phyloP scores from a whole-genome alignment of 164 flowering plant genomes.

The Buxus sempervirens region DNA sequence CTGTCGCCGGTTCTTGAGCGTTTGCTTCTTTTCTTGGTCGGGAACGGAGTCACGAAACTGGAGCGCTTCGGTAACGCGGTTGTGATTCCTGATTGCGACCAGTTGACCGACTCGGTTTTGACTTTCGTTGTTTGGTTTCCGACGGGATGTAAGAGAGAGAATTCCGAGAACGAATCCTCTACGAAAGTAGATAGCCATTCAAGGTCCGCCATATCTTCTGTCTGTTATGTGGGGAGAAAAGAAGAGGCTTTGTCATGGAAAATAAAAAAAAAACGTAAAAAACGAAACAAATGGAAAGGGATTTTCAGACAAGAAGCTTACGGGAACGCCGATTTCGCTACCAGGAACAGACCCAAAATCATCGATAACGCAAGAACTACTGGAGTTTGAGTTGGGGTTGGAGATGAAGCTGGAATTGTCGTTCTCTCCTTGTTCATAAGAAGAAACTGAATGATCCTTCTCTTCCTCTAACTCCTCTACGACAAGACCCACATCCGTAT shows the following conservation, averaged over 20 bases:
- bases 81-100: constrained; percentile 21
- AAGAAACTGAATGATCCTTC: constrained; percentile 33
- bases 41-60: constrained; percentile 27
- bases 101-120: constrained; percentile 6
- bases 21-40: constrained; percentile 57
- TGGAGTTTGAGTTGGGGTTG: constrained; percentile 14
- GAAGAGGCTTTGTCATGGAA: not conserved
- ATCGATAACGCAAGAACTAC: constrained; percentile 17
- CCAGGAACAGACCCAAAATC: constrained; percentile 28
- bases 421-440: constrained; percentile 20
- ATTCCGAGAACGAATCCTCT: constrained; percentile 60
- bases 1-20: constrained; percentile 32
- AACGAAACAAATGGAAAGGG: not conserved
- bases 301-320: constrained; percentile 17
- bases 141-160: constrained; percentile 29
- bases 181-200: constrained; percentile 81
- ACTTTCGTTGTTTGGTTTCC: constrained; percentile 4
- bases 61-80: constrained; percentile 2
- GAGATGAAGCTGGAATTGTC: too few relatives aligned
- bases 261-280: not conserved
- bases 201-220: constrained; percentile 57
- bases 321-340: constrained; percentile 52
- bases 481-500: constrained; percentile 22
- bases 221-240: too few relatives aligned
- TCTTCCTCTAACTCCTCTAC: constrained; percentile 37